Evolutionary conservation across 164 flowering plant genomes (phyloP), one percentile per base, ranked within the genome.

Genomic region (Pachysandra terminalis): DNA sequence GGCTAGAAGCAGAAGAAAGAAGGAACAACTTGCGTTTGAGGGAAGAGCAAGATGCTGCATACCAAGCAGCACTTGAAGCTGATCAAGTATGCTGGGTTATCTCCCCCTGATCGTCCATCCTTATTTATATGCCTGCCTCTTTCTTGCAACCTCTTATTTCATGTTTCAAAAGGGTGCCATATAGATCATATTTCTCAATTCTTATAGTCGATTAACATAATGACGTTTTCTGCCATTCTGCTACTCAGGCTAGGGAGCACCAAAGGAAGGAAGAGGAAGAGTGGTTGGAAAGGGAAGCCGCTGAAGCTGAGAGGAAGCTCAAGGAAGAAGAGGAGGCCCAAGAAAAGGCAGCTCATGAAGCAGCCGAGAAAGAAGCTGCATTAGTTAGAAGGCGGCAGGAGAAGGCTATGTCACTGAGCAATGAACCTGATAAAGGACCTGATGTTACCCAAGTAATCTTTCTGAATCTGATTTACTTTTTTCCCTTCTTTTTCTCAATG

Each of bases 21-120:
- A 89, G 91, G 75, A 90, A 61, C 68, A 91, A 82, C 72, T 64
- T 81, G 63, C 88, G 90, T 0, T 78, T 95, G 72, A 84, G 99
- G 78, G 99, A 95, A 81, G 99, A 95, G 79, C 99, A 95, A 75
- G 99, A 95, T 87, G 98, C 97, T 71, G 99, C 99, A 17, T 95
- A 87, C 71, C 83, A 80, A 48, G 99, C 95, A 32, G 97, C 99
- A 19, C 97, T 95, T 73, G 98, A 92, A 84, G 98, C 97, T 73
- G 99, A 95, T 80, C 99, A 88, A 79, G 99, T 92, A 82, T 37
- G 69, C 53, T 59, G n/a, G 56, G 55, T 74, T 70, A 53, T 48
- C 53, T 32, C n/a, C 37, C 60, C 59, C 14, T 17, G 49, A 55
- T 19, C 60, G 14, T 69, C 17, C 51, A 45, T 45, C 9, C 51